Evolutionary conservation across 2,329 filamentous ascomycete species (phyloP).

Genomic region (Talaromyces piceae): DNA sequence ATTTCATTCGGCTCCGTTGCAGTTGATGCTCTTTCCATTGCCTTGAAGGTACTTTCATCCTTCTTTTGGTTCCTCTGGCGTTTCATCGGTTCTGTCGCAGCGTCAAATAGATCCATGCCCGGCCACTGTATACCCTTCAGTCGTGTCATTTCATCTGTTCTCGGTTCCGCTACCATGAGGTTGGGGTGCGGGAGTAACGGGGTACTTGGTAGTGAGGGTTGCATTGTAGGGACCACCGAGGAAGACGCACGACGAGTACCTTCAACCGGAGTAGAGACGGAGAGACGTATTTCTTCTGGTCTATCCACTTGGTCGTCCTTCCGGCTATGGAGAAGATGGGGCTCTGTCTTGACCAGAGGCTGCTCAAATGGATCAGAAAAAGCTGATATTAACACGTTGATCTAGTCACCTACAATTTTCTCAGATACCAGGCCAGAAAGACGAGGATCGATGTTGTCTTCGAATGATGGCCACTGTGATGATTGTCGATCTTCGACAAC

Average conservation of each 20-base stretch:
- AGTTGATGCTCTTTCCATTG: conserved; percentile 40
- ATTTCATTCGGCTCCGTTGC: conserved; percentile 41
- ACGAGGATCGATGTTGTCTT: conserved; percentile 10
- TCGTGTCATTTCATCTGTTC: conserved; percentile 31
- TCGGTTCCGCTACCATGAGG: conserved; percentile 18
- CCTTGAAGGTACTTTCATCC: conserved; percentile 37
- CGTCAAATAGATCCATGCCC: conserved; percentile 47
- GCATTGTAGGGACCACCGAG: neutral
- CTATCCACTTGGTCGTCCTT: neutral
- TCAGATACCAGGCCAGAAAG: conserved; percentile 1
- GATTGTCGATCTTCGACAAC: neutral
- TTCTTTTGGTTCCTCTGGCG: conserved; percentile 47
- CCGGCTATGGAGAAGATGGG: neutral
- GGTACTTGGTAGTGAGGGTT: conserved; percentile 14
- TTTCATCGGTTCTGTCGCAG: conserved; percentile 42
- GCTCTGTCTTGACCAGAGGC: conserved; percentile 2
- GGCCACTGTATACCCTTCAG: conserved; percentile 44
- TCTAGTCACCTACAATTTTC: neutral
- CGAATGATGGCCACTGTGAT: conserved; percentile 3
- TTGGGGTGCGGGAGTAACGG: conserved; percentile 16
- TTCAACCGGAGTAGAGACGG: neutral
- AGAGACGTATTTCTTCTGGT: neutral
- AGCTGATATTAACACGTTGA: neutral
- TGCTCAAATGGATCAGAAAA: neutral
- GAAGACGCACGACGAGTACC: neutral